Evolutionary conservation across 352 stramenopile species (phyloP).

Genomic region (Phytopythium mirpurense): DNA sequence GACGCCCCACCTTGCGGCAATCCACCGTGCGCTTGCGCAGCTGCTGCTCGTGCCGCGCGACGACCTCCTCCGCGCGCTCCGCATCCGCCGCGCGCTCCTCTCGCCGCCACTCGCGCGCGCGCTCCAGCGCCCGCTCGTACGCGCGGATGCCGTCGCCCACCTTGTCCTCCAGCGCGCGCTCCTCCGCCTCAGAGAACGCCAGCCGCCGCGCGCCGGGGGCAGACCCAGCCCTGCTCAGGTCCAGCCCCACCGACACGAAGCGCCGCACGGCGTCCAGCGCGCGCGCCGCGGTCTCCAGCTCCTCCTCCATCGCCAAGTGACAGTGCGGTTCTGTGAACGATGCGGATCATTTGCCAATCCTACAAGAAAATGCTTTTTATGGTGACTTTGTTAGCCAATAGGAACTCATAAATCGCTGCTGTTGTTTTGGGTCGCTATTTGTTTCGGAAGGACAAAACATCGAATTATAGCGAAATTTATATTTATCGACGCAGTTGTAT

Average conservation of each 20-base stretch:
- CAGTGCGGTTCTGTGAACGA: too few relatives aligned
- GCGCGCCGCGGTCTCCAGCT: slow-evolving; percentile 33
- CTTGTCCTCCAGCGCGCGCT: slow-evolving; percentile 54
- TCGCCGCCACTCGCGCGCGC: slow-evolving; percentile 31
- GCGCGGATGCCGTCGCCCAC: slow-evolving; percentile 38
- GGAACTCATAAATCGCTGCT: too few relatives aligned
- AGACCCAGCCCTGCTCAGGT: slow-evolving; percentile 10
- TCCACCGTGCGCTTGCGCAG: slow-evolving; percentile 29
- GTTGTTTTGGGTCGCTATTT: too few relatives aligned
- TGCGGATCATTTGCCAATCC: too few relatives aligned
- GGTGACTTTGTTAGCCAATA: too few relatives aligned
- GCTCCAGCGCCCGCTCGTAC: slow-evolving; percentile 27
- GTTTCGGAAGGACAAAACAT: too few relatives aligned
- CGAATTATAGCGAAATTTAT: too few relatives aligned
- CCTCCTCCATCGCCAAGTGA: slow-evolving; percentile 24
- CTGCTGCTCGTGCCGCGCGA: slow-evolving; percentile 25
- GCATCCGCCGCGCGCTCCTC: slow-evolving; percentile 32
- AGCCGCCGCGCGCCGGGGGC: slow-evolving; percentile 21
- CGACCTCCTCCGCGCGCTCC: slow-evolving; percentile 13
- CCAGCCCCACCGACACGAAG: slow-evolving; percentile 39
- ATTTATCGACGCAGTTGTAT: too few relatives aligned
- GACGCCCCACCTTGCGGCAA: slow-evolving; percentile 41
- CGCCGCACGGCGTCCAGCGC: slow-evolving; percentile 36
- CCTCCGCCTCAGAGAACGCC: slow-evolving; percentile 48
- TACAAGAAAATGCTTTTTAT: too few relatives aligned